Evolutionary conservation across 2,329 filamentous ascomycete genomes (phyloP).

Genomic region (Diaporthe destruens): DNA sequence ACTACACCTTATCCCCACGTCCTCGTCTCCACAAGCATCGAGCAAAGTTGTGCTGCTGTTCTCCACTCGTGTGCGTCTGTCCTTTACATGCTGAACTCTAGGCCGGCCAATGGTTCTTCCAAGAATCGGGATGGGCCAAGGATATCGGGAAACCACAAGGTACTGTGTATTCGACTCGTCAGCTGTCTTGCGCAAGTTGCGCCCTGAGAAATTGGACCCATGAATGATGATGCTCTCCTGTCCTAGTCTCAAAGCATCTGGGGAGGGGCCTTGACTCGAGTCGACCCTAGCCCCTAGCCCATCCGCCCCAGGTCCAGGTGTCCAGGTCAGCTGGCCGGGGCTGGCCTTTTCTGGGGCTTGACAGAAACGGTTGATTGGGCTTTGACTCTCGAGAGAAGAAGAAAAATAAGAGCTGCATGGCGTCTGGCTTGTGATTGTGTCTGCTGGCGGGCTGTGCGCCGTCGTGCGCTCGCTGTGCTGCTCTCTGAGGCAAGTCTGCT

Average conservation of each 20-base stretch:
- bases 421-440: slow-evolving; percentile 36
- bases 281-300: slow-evolving; percentile 21
- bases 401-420: neutral
- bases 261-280: slow-evolving; percentile 28
- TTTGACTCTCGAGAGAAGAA: slow-evolving; percentile 16
- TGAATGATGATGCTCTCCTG: slow-evolving; percentile 29
- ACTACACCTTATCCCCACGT: too few relatives aligned
- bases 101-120: slow-evolving; percentile 21
- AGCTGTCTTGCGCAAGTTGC: slow-evolving; percentile 25
- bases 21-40: neutral
- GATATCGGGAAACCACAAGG: slow-evolving; percentile 10
- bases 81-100: slow-evolving; percentile 19
- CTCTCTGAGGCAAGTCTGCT: slow-evolving; percentile 1
- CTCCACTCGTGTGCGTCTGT: slow-evolving; percentile 1
- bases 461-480: neutral
- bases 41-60: neutral
- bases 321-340: slow-evolving; percentile 23
- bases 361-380: slow-evolving; percentile 23
- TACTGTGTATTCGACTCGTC: slow-evolving; percentile 31
- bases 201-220: slow-evolving; percentile 28
- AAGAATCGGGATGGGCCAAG: slow-evolving; percentile 19
- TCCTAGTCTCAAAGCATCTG: slow-evolving; percentile 32
- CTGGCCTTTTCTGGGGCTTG: slow-evolving; percentile 21
- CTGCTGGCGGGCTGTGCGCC: slow-evolving; percentile 10
- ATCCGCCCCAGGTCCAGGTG: slow-evolving; percentile 14